Percentiles rank a stretch among this genome's conserved stretches.
These are phyloP conservation scores for Zygosaccharomyces sapae DNA, from an alignment of 1,139 yeast genomes.

Conservation along the genomic window DNA sequence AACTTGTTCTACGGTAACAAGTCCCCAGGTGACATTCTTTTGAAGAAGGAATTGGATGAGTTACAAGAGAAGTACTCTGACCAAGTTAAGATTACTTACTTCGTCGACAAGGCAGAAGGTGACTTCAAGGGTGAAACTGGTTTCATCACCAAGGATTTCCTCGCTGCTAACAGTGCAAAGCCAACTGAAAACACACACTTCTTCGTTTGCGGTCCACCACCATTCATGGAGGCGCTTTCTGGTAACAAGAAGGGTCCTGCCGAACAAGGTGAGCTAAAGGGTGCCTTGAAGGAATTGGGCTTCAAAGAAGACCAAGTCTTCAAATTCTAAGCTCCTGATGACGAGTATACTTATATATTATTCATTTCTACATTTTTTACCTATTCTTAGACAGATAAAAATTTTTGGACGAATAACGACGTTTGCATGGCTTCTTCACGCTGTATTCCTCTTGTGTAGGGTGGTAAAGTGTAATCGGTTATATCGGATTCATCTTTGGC, in stretches of 20 bases:
- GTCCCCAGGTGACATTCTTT: slow-evolving; percentile 69
- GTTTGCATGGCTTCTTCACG: slow-evolving; percentile 13
- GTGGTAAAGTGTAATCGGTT: slow-evolving; percentile 14
- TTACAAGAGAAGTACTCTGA: slow-evolving; percentile 64
- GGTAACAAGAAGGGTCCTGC: slow-evolving; percentile 81
- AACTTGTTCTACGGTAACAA: slow-evolving; percentile 76
- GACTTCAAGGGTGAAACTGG: slow-evolving; percentile 58
- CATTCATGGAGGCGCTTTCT: slow-evolving; percentile 75
- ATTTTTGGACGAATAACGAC: slow-evolving; percentile 6
- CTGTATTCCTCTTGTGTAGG: slow-evolving; percentile 11
- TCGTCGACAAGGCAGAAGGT: slow-evolving; percentile 54
- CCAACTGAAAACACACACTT: slow-evolving; percentile 61
- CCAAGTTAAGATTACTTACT: slow-evolving; percentile 71
- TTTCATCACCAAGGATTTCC: slow-evolving; percentile 66
- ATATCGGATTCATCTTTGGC: slow-evolving; percentile 11
- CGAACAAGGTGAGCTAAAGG: slow-evolving; percentile 93
- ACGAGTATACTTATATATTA: too few species aligned
- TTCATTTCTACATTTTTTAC: not conserved
- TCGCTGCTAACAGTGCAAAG: slow-evolving; percentile 54
- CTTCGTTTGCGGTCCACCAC: slow-evolving; percentile 91
- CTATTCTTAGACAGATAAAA: slow-evolving; percentile 10
- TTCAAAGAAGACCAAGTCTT: slow-evolving; percentile 82
- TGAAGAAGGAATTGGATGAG: slow-evolving; percentile 69
- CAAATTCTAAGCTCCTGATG: slow-evolving; percentile 55
- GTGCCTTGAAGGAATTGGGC: slow-evolving; percentile 83